These are phyloP conservation scores for Aspergillus nidulans DNA, from an alignment of 495 filamentous ascomycete species.

Conservation along the genomic window DNA sequence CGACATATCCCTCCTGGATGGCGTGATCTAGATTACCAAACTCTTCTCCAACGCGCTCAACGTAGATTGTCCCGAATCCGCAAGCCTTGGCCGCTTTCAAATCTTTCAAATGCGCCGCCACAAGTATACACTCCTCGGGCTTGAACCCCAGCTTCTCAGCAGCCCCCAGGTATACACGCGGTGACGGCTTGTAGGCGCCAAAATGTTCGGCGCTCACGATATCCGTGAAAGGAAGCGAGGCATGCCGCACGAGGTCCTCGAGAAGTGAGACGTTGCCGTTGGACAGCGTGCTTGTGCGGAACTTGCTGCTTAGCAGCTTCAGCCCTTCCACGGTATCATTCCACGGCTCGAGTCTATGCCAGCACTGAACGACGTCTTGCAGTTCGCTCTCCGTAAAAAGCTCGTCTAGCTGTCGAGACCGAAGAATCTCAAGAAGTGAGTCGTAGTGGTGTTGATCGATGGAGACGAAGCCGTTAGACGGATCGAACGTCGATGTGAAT, in stretches of 20 bases:
- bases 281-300: slow-evolving; percentile 61
- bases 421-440: slow-evolving; percentile 54
- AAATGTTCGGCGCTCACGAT: slow-evolving; percentile 66
- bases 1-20: slow-evolving; percentile 53
- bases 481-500: slow-evolving; percentile 53
- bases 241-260: slow-evolving; percentile 55
- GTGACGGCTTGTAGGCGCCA: slow-evolving; percentile 71
- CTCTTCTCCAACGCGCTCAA: slow-evolving; percentile 66
- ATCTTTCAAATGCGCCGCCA: slow-evolving; percentile 72
- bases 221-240: slow-evolving; percentile 55
- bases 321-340: slow-evolving; percentile 57
- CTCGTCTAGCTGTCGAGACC: slow-evolving; percentile 46
- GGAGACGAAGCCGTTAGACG: slow-evolving; percentile 44
- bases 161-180: slow-evolving; percentile 64
- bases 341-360: slow-evolving; percentile 72
- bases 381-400: slow-evolving; percentile 59
- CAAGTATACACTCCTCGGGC: slow-evolving; percentile 63
- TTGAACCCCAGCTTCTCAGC: slow-evolving; percentile 52
- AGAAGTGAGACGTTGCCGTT: slow-evolving; percentile 70
- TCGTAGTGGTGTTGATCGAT: slow-evolving; percentile 68
- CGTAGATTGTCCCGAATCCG: slow-evolving; percentile 69
- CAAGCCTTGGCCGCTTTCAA: slow-evolving; percentile 58
- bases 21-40: slow-evolving; percentile 48
- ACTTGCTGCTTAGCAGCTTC: slow-evolving; percentile 46
- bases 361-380: slow-evolving; percentile 52